Base-by-base conservation (phyloP, 306 rosid genomes). In the Lithocarpus polystachyus region DNA sequence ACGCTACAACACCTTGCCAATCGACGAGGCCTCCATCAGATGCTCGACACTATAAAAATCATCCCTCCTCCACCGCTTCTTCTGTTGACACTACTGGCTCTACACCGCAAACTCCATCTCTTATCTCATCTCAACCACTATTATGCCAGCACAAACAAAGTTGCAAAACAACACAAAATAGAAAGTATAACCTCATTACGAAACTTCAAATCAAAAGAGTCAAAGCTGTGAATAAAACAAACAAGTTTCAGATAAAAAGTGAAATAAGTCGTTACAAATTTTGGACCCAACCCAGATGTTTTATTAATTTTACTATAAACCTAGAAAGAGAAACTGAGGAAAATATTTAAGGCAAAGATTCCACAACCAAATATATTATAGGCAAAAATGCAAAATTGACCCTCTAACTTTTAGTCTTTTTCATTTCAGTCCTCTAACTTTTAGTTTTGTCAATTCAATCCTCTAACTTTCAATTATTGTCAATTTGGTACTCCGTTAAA, bases 191-290 rank as follows among this genome's bases (percentile, higher is more conserved):
- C 78, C 82, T 75, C 75, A 77, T 68, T 12, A 73, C 73, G 82
- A 74, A 71, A 88, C 84, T 84, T 91, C 86, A 88, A 86, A 86
- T 85, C 31, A 70, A 79, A 69, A 45, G 80, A 64, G 90, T 85
- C 89, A 86, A 83, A 77, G 61, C 54, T 76, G 89, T 59, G 82
- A 86, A 83, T 1, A 28, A 87, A 81, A 81, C 48, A 60, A 86
- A 68, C 72, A 87, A 75, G 75, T 68, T 51, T 45, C 74, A 77
- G 79, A 81, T 87, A 80, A 28, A 28, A 82, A 84, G 74, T 61
- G 24, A 28, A 6, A 60, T 51, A 28, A 68, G 80, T 76, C 24
- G 8, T 37, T 28, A 28, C 4, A 28, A 28, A 75, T 33, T 82
- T 85, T 80, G 86, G 88, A 88, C 83, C 86, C 92, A 82, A 78